Evolutionary conservation across 768 basidiomycete genomes (phyloP), one percentile per base, ranked within the genome.

Genomic region (Tulasnella sp.): DNA sequence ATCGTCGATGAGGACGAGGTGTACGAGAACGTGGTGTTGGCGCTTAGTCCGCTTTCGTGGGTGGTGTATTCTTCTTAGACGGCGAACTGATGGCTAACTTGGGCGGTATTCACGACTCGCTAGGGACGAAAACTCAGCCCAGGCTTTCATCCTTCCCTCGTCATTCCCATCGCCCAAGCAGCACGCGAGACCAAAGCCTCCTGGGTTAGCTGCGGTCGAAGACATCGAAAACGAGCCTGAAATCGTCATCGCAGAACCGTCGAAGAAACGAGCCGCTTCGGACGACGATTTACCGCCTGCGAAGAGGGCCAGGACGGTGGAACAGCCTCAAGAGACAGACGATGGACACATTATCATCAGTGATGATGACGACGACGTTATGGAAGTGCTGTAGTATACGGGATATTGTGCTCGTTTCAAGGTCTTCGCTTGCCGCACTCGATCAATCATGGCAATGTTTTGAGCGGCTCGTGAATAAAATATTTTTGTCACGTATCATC

Each of bases 1-100:
- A 90, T 98, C 39, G 89, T 89, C 4, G 95, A 98, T 78, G 95
- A 97, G 76, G 92, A 95, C 36, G 91, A 86, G 5, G 88, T 88
- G 72, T 85, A 83, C 79, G 87, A 84, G 11, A 92, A 90, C 1
- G 85, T 96, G 35, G 84, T 88, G 7, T 83, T 95, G 19, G 90
- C 86, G 0, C 77, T 96, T 47, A 86, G 87, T 65, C 80, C 81
- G 32, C 82, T 92, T 70, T 89, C 92, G 92, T 94, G 76, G 78
- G 92, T 87, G 16, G 36, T 73, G 19, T 14, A 67, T 34, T 36
- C 41, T 42, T 32, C 34, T 29, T 32, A 32, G 34, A 34, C 7
- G 76, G 39, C n/a, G n/a, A 39, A 69, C 39, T 68, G 69, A 34
- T 70, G n/a, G 39, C 65, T 74, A 59, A 71, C 35, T 72, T 44